These are phyloP conservation scores for Clitocybe nebularis DNA, from an alignment of 1,284 basidiomycete species.

Conservation along the genomic window DNA sequence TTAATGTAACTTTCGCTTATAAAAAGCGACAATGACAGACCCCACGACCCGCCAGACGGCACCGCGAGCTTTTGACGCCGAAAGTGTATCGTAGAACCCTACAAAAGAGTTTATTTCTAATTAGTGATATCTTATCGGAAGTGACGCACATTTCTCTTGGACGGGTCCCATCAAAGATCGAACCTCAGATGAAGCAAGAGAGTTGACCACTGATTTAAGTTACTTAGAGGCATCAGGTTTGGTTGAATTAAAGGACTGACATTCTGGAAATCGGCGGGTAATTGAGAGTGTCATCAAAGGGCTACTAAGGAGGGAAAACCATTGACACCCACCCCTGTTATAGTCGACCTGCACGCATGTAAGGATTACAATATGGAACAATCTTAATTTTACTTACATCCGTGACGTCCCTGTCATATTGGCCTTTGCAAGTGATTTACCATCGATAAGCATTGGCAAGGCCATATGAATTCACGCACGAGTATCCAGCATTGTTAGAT, in stretches of 20 bases:
- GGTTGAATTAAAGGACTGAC: not conserved
- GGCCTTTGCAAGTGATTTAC: too few species aligned
- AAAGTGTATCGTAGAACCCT: conserved; percentile 54
- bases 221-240: too few species aligned
- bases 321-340: conserved; percentile 43
- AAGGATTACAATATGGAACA: not conserved
- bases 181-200: conserved; percentile 39
- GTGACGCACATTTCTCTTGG: conserved; percentile 50
- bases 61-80: conserved; percentile 43
- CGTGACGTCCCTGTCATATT: conserved; percentile 64
- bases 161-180: conserved; percentile 54
- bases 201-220: conserved; percentile 27
- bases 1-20: conserved; percentile 1
- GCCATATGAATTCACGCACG: too few species aligned
- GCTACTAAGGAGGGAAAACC: too few species aligned
- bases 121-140: not conserved
- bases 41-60: conserved; percentile 59
- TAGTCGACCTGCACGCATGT: conserved; percentile 61
- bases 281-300: too few species aligned
- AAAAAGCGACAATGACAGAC: conserved; percentile 28
- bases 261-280: conserved; percentile 15
- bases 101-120: not conserved
- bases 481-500: conserved; percentile 60
- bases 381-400: conserved; percentile 33
- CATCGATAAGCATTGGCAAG: too few species aligned